These are phyloP conservation scores for Leccinum pellstonianum DNA, from an alignment of 768 basidiomycete species.

Conservation along the genomic window DNA sequence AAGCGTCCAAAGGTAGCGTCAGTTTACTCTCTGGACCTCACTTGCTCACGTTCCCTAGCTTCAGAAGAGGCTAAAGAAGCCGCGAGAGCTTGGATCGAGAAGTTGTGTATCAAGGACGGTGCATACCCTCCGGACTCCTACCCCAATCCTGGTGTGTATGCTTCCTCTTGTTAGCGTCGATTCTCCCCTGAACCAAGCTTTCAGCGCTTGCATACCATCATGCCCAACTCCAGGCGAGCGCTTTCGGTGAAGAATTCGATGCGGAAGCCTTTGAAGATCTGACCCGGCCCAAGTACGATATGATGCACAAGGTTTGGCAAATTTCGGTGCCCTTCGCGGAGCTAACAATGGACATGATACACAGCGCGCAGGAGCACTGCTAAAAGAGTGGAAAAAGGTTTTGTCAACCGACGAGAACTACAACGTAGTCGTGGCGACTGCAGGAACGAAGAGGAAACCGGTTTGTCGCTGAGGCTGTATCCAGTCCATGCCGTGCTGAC, in stretches of 20 bases:
- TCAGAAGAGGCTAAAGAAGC: conserved; percentile 63
- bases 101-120: conserved; percentile 74
- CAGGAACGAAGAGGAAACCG: conserved; percentile 69
- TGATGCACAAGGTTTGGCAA: conserved; percentile 70
- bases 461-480: conserved; percentile 40
- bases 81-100: conserved; percentile 73
- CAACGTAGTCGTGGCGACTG: conserved; percentile 43
- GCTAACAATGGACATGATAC: neutral
- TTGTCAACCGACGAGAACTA: conserved; percentile 66
- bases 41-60: conserved; percentile 43
- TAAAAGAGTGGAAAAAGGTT: conserved; percentile 69
- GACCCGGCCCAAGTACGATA: conserved; percentile 71
- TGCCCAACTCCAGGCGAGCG: conserved; percentile 86
- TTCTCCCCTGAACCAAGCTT: neutral
- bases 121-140: conserved; percentile 86
- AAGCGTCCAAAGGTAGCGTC: conserved; percentile 57
- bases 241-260: conserved; percentile 89
- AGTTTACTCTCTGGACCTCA: neutral
- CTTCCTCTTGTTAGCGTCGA: neutral
- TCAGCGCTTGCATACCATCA: conserved; percentile 78
- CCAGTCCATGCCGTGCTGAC: neutral
- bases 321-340: neutral
- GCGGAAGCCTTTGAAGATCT: conserved; percentile 75
- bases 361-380: conserved; percentile 65
- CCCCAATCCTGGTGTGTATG: conserved; percentile 82